Percentiles rank a stretch among this genome's conserved stretches.
Evolutionary conservation across 1,139 yeast species (phyloP).

Genomic region (Lodderomyces theae): DNA sequence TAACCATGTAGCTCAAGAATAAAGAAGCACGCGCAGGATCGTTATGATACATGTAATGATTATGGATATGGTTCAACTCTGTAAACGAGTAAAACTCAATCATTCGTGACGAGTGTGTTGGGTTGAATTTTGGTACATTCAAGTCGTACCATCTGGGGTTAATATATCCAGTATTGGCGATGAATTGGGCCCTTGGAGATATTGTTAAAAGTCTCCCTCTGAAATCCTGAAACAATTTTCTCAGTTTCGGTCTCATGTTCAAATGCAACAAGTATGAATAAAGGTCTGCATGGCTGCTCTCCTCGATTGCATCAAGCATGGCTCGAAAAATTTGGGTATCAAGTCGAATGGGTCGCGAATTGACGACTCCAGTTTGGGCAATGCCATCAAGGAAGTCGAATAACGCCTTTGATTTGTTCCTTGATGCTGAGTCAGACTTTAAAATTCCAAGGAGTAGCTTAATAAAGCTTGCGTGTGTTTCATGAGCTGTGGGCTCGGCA

Average conservation of each 20-base stretch:
- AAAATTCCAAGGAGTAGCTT: constrained; percentile 14
- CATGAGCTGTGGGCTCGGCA: constrained; percentile 20
- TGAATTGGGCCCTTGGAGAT: constrained; percentile 29
- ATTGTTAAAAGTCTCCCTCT: constrained; percentile 28
- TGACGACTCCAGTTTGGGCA: constrained; percentile 23
- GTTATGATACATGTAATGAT: constrained; percentile 22
- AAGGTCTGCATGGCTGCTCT: constrained; percentile 22
- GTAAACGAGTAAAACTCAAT: constrained; percentile 28
- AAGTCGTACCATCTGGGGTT: constrained; percentile 40
- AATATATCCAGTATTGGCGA: constrained; percentile 37
- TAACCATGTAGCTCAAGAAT: constrained; percentile 34
- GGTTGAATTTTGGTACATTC: constrained; percentile 15
- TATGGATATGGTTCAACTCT: constrained; percentile 26
- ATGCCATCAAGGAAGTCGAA: constrained; percentile 13
- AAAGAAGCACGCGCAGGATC: constrained; percentile 35
- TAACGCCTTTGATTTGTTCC: not conserved
- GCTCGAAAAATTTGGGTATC: constrained; percentile 18
- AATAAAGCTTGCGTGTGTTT: constrained; percentile 19
- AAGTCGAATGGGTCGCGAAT: constrained; percentile 25
- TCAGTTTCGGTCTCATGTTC: constrained; percentile 29
- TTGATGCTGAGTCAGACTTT: not conserved
- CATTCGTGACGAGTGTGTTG: constrained; percentile 28
- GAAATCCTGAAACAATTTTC: constrained; percentile 18
- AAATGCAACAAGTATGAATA: constrained; percentile 34
- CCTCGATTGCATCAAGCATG: constrained; percentile 22